Conservation (phyloP, 1,139 yeast species). For the Lodderomyces theae region DNA sequence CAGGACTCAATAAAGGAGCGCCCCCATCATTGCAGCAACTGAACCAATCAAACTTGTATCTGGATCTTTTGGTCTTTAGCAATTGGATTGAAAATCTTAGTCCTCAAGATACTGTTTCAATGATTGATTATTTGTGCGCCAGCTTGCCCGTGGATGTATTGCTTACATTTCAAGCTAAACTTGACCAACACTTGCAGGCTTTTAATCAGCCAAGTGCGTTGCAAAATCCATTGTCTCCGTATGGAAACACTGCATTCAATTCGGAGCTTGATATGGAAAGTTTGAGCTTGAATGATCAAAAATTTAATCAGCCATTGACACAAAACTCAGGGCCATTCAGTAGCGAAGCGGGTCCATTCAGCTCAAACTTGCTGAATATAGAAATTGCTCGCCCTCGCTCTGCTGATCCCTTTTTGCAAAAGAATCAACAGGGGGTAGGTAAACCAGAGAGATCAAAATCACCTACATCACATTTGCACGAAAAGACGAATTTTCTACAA, state of each 20-base stretch:
- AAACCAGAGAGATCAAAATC: slow-evolving; percentile 38
- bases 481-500: slow-evolving; percentile 45
- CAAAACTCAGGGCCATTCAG: background rate
- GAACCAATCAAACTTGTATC: slow-evolving; percentile 28
- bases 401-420: slow-evolving; percentile 35
- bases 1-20: slow-evolving; percentile 9
- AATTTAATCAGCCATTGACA: slow-evolving; percentile 5
- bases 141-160: slow-evolving; percentile 48
- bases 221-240: slow-evolving; percentile 12
- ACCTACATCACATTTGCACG: slow-evolving; percentile 46
- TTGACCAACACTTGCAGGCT: slow-evolving; percentile 33
- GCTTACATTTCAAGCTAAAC: slow-evolving; percentile 42
- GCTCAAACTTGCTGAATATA: slow-evolving; percentile 24
- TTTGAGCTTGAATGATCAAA: slow-evolving; percentile 23
- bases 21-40: slow-evolving; percentile 16
- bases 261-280: slow-evolving; percentile 26
- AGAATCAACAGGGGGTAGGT: slow-evolving; percentile 15
- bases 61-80: slow-evolving; percentile 50
- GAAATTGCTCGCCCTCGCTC: slow-evolving; percentile 41
- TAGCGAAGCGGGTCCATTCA: slow-evolving; percentile 3
- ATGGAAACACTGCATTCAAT: slow-evolving; percentile 11
- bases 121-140: slow-evolving; percentile 57
- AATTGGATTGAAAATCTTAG: slow-evolving; percentile 60
- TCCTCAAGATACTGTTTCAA: slow-evolving; percentile 54
- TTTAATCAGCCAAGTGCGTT: slow-evolving; percentile 17